These are phyloP conservation scores for Panus rudis DNA, from an alignment of 768 basidiomycete genomes.

Conservation along the genomic window DNA sequence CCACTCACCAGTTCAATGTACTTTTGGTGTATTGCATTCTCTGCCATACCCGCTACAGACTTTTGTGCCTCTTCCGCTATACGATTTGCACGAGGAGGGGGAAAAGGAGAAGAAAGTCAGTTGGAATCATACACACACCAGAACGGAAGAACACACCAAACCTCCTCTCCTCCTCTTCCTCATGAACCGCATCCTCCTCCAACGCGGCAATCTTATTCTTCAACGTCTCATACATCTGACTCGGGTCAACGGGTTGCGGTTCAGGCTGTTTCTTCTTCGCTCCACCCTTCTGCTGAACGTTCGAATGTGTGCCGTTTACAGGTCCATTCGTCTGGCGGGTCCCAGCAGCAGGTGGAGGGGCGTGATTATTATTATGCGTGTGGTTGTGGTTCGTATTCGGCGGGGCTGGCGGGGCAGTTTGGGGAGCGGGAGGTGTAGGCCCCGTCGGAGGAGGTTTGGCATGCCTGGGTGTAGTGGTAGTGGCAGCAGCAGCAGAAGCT, in stretches of 20 bases:
- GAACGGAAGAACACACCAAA: conserved; percentile 47
- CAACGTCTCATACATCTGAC: conserved; percentile 80
- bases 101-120: conserved; percentile 14
- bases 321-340: conserved; percentile 20
- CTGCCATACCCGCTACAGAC: conserved; percentile 75
- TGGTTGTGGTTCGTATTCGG: conserved; percentile 31
- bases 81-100: conserved; percentile 8
- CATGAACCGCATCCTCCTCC: conserved; percentile 81
- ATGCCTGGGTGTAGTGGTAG: conserved; percentile 12
- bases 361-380: conserved; percentile 20
- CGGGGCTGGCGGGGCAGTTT: conserved; percentile 48
- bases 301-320: conserved; percentile 14
- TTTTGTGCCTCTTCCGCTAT: conserved; percentile 85
- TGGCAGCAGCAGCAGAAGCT: no score
- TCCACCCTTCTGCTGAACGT: conserved; percentile 19
- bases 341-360: conserved; percentile 27
- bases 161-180: conserved; percentile 79
- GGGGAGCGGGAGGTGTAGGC: conserved; percentile 45
- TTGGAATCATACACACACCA: conserved; percentile 8
- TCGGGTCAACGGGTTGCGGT: conserved; percentile 65
- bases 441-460: conserved; percentile 25
- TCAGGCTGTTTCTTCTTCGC: conserved; percentile 78
- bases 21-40: conserved; percentile 77
- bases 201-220: conserved; percentile 85
- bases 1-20: conserved; percentile 78